Percentiles rank a stretch among this genome's conserved stretches.
Conservation (phyloP, 352 stramenopile species). For the Phytophthora idaei region DNA sequence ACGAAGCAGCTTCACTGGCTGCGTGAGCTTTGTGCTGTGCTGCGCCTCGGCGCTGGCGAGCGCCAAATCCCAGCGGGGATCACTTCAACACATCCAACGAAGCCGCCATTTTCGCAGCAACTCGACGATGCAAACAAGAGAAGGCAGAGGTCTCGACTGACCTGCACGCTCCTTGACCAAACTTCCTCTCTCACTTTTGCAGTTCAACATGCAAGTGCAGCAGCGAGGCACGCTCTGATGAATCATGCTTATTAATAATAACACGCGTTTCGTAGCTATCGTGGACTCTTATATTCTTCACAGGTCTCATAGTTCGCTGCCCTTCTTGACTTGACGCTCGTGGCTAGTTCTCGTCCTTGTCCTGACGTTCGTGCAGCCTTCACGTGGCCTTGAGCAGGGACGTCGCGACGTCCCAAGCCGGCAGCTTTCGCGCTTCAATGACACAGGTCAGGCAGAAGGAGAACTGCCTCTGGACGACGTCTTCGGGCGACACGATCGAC, state of each 20-base stretch:
- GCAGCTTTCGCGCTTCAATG: conserved; percentile 43
- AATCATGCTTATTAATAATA: conserved; percentile 2
- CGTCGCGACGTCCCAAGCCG: conserved; percentile 46
- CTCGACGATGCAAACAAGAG: conserved; percentile 23
- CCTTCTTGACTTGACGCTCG: neutral
- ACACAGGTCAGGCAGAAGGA: conserved; percentile 63
- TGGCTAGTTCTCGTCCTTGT: neutral
- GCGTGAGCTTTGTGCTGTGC: conserved; percentile 30
- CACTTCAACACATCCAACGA: conserved; percentile 7
- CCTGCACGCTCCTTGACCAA: neutral
- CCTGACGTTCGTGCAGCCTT: conserved; percentile 7
- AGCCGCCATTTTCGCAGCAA: conserved; percentile 29
- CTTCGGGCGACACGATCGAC: conserved; percentile 39
- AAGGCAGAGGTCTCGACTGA: conserved; percentile 11
- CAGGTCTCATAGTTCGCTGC: conserved; percentile 11
- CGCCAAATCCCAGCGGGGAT: conserved; percentile 10
- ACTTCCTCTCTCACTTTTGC: neutral
- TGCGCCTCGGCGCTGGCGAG: no score
- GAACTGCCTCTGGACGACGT: conserved; percentile 50
- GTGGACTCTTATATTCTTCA: conserved; percentile 24
- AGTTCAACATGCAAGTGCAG: conserved; percentile 22
- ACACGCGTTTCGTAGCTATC: conserved; percentile 10
- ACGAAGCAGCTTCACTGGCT: conserved; percentile 11
- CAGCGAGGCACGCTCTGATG: neutral
- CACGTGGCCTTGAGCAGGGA: conserved; percentile 33